Evolutionary conservation across 805 yeast genomes (phyloP), one percentile per base, ranked within the genome.

Genomic region (Helenozyma baotianmanensis): DNA sequence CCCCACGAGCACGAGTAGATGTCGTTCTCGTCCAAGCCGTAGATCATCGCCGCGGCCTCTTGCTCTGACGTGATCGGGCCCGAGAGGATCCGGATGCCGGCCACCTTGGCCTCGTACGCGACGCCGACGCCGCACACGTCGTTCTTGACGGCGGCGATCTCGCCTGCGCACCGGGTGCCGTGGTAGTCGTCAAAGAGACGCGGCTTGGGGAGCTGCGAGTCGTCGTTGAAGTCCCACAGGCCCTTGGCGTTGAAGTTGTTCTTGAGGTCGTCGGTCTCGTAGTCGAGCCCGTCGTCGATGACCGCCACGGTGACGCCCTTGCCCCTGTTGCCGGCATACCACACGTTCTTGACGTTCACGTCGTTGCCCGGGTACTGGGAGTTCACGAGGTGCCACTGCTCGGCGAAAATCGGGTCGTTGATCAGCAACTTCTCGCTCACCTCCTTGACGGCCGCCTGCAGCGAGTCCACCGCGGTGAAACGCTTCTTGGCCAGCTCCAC

Each of bases 1-100:
- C 98, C 98, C 98, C 98, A 92, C 3, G 96, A 87, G 58, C 98
- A 92, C 3, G 96, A 85, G 56, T 88, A 92, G 24, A 92, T 92
- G 56, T 92, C 96, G 58, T 92, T 92, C 17, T 76, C 74, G 40
- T 86, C 89, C 42, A 83, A 63, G 0, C 79, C 89, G 58, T 84
- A 82, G 23, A 84, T 70, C 69, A 92, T 65, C 1, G 97, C 83
- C 2, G 83, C 76, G 0, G 97, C 97, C 58, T 92, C 98, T 42
- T 89, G 95, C 38, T 81, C 95, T 3, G 85, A 66, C 3, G 90
- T 77, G 30, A 92, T 75, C 28, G 73, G 68, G 2, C 87, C 95
- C 2, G 95, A 82, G 28, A 92, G 70, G 38, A 92, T 90, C 33
- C 98, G 74, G 21, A 92, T 75, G 0, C 98, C 98, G 2, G 96